phyloP scores from a whole-genome alignment of 768 basidiomycete genomes.

The Gyrodon lividus region DNA sequence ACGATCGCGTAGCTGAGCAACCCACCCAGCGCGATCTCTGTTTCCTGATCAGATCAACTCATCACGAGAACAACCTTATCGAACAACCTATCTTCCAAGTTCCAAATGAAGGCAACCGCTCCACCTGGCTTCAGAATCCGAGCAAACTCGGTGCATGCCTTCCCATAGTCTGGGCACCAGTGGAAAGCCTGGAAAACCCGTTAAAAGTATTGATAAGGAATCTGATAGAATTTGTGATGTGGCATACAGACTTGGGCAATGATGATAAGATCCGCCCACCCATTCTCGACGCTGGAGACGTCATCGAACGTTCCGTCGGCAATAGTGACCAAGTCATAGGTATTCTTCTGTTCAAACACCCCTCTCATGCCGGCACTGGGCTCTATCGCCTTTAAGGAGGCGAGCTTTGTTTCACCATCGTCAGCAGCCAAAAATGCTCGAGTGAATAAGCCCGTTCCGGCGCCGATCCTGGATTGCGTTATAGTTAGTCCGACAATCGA shows the following conservation, averaged over 20 bases:
- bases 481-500: neutral
- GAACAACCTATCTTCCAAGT: slow-evolving; percentile 76
- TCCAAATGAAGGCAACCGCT: slow-evolving; percentile 79
- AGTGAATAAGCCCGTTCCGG: slow-evolving; percentile 89
- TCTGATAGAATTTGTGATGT: neutral
- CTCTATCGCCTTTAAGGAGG: slow-evolving; percentile 67
- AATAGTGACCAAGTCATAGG: slow-evolving; percentile 51
- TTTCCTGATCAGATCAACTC: neutral
- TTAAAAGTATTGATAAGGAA: slow-evolving; percentile 7
- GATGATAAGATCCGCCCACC: slow-evolving; percentile 76
- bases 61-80: neutral
- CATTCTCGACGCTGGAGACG: slow-evolving; percentile 52
- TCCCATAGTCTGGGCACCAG: slow-evolving; percentile 83
- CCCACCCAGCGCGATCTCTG: slow-evolving; percentile 69
- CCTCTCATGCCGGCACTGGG: slow-evolving; percentile 87
- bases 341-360: slow-evolving; percentile 56
- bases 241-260: slow-evolving; percentile 62
- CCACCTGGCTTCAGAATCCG: slow-evolving; percentile 80
- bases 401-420: slow-evolving; percentile 50
- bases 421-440: slow-evolving; percentile 71
- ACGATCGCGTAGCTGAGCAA: slow-evolving; percentile 64
- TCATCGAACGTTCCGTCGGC: slow-evolving; percentile 70
- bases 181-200: slow-evolving; percentile 71
- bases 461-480: slow-evolving; percentile 56
- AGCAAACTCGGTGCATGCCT: slow-evolving; percentile 72